Conservation (phyloP, 2,329 filamentous ascomycete species). For the Thermothelomyces thermophilus region DNA sequence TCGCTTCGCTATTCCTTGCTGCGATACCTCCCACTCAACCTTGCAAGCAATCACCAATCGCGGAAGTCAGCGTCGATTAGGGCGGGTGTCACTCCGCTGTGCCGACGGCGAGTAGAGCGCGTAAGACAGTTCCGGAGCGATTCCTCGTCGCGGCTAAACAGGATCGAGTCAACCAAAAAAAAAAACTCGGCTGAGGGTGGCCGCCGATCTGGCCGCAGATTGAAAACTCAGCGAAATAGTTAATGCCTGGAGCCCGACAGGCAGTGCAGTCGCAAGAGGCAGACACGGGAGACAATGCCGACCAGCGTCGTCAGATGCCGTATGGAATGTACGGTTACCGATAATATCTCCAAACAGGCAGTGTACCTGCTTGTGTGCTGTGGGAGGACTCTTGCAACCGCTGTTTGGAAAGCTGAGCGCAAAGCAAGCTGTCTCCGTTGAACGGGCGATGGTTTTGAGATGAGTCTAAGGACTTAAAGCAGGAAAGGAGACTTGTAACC, state of each 20-base stretch:
- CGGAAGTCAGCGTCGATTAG: neutral
- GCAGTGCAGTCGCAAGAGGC: neutral
- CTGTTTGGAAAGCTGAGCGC: too few species aligned
- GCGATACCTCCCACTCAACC: too few species aligned
- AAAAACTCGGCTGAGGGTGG: constrained; percentile 14
- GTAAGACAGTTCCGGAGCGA: neutral
- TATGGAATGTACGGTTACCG: too few species aligned
- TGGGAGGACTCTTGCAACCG: too few species aligned
- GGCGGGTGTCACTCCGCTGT: constrained; percentile 17
- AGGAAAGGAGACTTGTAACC: too few species aligned
- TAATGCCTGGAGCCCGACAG: constrained; percentile 8
- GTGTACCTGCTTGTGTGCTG: too few species aligned
- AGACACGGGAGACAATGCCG: too few species aligned
- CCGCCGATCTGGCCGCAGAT: constrained; percentile 20
- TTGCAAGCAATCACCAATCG: neutral
- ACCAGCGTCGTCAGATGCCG: neutral
- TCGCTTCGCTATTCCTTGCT: neutral
- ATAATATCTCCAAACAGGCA: too few species aligned
- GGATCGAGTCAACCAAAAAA: constrained; percentile 18
- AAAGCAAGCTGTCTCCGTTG: too few species aligned
- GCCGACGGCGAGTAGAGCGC: constrained; percentile 12
- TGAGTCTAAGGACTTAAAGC: too few species aligned
- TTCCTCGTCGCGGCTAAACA: constrained; percentile 24
- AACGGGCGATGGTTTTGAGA: too few species aligned
- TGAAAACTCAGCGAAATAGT: constrained; percentile 12